A percentile compares a stretch with the other conserved stretches of the same genome.
Conservation (phyloP, 768 basidiomycete species). For the Tulasnella sp. region DNA sequence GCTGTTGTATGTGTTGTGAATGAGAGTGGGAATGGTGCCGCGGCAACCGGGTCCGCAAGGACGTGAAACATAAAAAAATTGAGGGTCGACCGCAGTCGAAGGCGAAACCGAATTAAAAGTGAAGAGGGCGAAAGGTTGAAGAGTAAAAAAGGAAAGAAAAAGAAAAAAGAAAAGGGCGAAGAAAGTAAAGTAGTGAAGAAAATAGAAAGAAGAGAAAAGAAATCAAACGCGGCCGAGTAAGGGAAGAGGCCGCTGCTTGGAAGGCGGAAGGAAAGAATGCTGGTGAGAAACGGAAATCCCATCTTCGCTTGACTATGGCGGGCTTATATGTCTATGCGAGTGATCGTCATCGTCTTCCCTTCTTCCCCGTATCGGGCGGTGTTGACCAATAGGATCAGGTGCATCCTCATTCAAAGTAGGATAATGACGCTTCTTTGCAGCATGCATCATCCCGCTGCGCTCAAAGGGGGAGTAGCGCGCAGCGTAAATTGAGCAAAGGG, state of each 20-base stretch:
- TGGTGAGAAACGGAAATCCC: neutral
- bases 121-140: conserved; percentile 1
- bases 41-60: neutral
- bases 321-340: neutral
- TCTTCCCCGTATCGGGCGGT: neutral
- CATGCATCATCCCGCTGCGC: neutral
- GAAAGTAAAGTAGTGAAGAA: neutral
- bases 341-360: neutral
- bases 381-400: neutral
- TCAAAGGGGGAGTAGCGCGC: neutral
- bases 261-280: neutral
- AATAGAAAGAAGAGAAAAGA: neutral
- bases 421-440: neutral
- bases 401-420: neutral
- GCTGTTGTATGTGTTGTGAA: conserved; percentile 2
- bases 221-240: neutral
- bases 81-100: neutral
- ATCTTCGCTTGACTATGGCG: neutral
- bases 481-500: neutral
- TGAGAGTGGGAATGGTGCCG: neutral
- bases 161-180: neutral
- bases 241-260: neutral
- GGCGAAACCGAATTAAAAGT: neutral
- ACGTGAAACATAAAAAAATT: neutral
- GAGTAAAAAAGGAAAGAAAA: neutral